Percentiles rank a stretch among this genome's conserved stretches.
Conservation (phyloP, 1,284 basidiomycete genomes). For the Ustilago shanxiensis region DNA sequence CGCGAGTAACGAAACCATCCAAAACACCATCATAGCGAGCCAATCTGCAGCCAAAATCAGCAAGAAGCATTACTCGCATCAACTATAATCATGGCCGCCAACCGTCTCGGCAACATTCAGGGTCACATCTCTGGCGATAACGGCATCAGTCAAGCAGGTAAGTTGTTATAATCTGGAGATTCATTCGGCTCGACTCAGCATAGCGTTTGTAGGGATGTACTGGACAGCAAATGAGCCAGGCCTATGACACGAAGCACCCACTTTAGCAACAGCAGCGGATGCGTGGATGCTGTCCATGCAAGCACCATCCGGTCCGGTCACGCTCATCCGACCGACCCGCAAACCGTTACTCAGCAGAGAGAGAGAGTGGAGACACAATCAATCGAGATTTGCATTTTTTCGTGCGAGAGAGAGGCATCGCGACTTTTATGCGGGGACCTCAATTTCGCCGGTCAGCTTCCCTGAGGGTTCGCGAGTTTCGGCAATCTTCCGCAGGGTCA, state of each 20-base stretch:
- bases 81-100: slow-evolving; percentile 37
- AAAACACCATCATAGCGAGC: neutral
- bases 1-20: neutral
- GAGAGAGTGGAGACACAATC: neutral
- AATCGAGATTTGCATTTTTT: neutral
- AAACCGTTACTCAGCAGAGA: neutral
- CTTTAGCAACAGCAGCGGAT: neutral
- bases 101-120: slow-evolving; percentile 52
- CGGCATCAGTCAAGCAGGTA: slow-evolving; percentile 49
- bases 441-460: slow-evolving; percentile 16
- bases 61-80: neutral
- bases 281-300: neutral
- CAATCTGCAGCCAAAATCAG: neutral
- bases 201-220: neutral
- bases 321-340: neutral
- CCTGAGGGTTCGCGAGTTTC: slow-evolving; percentile 20
- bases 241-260: neutral
- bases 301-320: neutral
- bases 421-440: neutral
- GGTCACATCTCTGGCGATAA: slow-evolving; percentile 47
- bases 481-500: slow-evolving; percentile 50
- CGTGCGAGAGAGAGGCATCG: neutral
- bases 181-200: neutral
- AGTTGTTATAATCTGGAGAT: slow-evolving; percentile 11
- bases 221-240: neutral